phyloP scores from a whole-genome alignment of 768 basidiomycete species.

The Dentipellis sp. region DNA sequence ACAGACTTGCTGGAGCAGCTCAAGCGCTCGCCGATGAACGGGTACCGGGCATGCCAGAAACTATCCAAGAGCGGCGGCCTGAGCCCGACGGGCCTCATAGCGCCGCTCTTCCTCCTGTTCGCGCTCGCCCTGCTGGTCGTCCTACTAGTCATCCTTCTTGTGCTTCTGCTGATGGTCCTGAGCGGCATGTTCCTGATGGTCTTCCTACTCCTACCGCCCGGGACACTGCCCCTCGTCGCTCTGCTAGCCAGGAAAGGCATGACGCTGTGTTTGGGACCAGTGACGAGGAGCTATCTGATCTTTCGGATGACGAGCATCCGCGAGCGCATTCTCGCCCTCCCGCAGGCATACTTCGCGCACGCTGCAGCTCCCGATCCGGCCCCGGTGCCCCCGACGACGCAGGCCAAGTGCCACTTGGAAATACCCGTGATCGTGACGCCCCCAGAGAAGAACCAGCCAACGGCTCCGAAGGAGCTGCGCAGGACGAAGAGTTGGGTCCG shows the following conservation, averaged over 20 bases:
- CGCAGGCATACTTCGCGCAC: conserved; percentile 3
- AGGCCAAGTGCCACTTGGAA: background rate
- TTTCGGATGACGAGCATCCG: conserved; percentile 22
- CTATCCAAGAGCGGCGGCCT: conserved; percentile 3
- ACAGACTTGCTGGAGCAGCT: background rate
- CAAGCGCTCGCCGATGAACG: background rate
- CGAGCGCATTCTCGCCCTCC: conserved; percentile 4
- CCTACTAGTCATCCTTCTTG: conserved; percentile 9
- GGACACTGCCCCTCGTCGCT: conserved; percentile 4
- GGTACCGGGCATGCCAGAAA: conserved; percentile 7
- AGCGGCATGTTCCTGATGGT: conserved; percentile 4
- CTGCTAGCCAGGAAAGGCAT: conserved; percentile 7
- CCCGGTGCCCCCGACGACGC: background rate
- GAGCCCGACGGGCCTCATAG: conserved; percentile 4
- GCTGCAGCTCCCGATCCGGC: background rate
- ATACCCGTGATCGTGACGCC: background rate
- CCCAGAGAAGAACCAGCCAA: background rate
- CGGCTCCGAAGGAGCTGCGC: background rate
- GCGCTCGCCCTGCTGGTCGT: conserved; percentile 7
- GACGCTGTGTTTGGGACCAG: conserved; percentile 13
- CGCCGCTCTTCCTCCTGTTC: conserved; percentile 9
- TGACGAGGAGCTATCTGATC: conserved; percentile 23
- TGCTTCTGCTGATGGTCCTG: conserved; percentile 7
- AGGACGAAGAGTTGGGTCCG: background rate
- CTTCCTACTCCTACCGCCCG: conserved; percentile 11